phyloP scores from a whole-genome alignment of 1,284 basidiomycete species.

The Sphagnurus paluster region DNA sequence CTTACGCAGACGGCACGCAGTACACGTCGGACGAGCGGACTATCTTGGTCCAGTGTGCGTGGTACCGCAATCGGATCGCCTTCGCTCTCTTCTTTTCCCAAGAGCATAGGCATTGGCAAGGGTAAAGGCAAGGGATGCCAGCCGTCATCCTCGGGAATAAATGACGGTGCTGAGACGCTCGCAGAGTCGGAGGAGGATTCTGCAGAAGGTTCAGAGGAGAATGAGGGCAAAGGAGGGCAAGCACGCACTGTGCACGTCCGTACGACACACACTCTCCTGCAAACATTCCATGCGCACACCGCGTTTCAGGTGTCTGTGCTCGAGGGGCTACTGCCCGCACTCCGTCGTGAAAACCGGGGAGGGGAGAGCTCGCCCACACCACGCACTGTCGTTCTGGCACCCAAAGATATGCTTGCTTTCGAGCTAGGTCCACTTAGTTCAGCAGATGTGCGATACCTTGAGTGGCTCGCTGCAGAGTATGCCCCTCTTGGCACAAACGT shows the following conservation, averaged over 20 bases:
- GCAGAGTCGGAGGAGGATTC: constrained; percentile 9
- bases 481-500: constrained; percentile 44
- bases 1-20: constrained; percentile 35
- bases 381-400: constrained; percentile 43
- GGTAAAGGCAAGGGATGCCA: constrained; percentile 29
- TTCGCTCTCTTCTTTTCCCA: no score
- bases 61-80: constrained; percentile 23
- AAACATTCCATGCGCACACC: constrained; percentile 73
- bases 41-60: constrained; percentile 41
- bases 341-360: constrained; percentile 24
- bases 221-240: constrained; percentile 29
- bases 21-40: constrained; percentile 39
- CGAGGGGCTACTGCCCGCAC: constrained; percentile 50
- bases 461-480: constrained; percentile 72
- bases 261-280: constrained; percentile 67
- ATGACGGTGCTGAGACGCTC: constrained; percentile 5
- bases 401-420: constrained; percentile 64
- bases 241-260: constrained; percentile 50
- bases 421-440: constrained; percentile 72
- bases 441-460: constrained; percentile 67
- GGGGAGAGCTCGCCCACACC: constrained; percentile 16
- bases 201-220: constrained; percentile 25
- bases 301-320: constrained; percentile 64
- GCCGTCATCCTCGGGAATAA: constrained; percentile 17
- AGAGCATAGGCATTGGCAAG: no score